Evolutionary conservation across 768 basidiomycete species (phyloP), one percentile per base, ranked within the genome.

Genomic region (Lactarius trivialis): DNA sequence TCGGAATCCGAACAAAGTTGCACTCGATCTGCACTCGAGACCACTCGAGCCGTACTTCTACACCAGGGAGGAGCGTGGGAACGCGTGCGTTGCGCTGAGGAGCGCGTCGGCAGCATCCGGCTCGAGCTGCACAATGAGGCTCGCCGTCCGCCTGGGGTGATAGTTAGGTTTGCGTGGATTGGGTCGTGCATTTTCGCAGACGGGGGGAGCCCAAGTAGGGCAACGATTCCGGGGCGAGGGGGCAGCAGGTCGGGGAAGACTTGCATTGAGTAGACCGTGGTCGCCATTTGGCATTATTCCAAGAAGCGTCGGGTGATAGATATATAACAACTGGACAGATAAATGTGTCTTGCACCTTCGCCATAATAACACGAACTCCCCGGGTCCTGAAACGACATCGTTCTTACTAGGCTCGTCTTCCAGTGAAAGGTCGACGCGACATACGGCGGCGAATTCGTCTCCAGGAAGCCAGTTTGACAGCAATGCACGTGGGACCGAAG

Each of bases 1-100:
- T 73, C 17, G 91, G 91, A 24, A 88, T 68, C 63, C 71, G 78
- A 53, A 87, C 75, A 66, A 82, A 76, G 36, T 91, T 91, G 71
- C 88, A 90, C 62, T 89, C 87, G 43, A 91, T 72, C 1, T 91
- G 88, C 32, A 91, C 79, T 33, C 91, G 70, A 32, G 79, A 81
- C 88, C 89, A 93, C 11, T 73, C 73, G 24, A 92, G 56, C 61
- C 72, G 78, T 67, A 85, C 85, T 71, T 91, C 89, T 30, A 78
- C 76, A 6, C 86, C 86, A 0, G 93, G 88, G 45, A 90, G 76
- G n/a, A 98, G 75, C 50, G 88, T 74, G 2, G 91, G 85, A 9
- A 92, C 66, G 12, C 85, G 81, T 3, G 84, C 83, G 54, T 76
- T 81, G 52, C 90, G 78, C 37, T 89, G 71, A 94, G 83, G 72